Percentiles rank a stretch among this genome's conserved stretches.
phyloP scores from a whole-genome alignment of 768 basidiomycete genomes.

The Tulasnella sp. region DNA sequence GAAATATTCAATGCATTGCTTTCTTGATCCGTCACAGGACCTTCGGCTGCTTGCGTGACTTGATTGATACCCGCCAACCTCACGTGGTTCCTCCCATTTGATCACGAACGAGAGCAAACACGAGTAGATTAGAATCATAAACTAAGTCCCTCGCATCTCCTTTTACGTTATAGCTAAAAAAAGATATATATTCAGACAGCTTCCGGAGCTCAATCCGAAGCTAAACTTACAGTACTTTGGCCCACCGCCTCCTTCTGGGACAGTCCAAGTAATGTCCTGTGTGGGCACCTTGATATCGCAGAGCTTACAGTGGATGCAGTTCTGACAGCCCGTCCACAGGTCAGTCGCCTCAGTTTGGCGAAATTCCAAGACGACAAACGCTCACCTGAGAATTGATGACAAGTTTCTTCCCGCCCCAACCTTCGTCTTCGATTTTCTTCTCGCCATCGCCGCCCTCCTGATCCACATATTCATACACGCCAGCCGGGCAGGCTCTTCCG shows the following conservation, averaged over 20 bases:
- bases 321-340: conserved; percentile 37
- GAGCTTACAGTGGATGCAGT: conserved; percentile 88
- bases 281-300: conserved; percentile 96
- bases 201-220: neutral
- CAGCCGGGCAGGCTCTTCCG: conserved; percentile 86
- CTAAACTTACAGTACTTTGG: conserved; percentile 77
- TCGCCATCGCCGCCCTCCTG: conserved; percentile 32
- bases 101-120: too few species aligned
- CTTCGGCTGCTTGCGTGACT: too few species aligned
- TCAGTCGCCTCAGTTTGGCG: neutral
- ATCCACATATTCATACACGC: conserved; percentile 92
- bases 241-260: conserved; percentile 93
- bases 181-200: neutral
- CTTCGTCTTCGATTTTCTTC: conserved; percentile 26
- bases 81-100: too few species aligned
- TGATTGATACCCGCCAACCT: too few species aligned
- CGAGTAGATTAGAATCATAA: too few species aligned
- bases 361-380: conserved; percentile 16
- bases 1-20: neutral
- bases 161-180: conserved; percentile 3
- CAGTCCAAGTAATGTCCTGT: conserved; percentile 94
- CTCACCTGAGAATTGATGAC: conserved; percentile 90
- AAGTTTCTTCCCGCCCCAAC: conserved; percentile 73
- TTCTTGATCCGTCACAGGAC: too few species aligned
- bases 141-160: neutral